Percentiles rank a stretch among this genome's conserved stretches.
Evolutionary conservation across 2,329 filamentous ascomycete genomes (phyloP).

Genomic region (Paecilomyces variotii): DNA sequence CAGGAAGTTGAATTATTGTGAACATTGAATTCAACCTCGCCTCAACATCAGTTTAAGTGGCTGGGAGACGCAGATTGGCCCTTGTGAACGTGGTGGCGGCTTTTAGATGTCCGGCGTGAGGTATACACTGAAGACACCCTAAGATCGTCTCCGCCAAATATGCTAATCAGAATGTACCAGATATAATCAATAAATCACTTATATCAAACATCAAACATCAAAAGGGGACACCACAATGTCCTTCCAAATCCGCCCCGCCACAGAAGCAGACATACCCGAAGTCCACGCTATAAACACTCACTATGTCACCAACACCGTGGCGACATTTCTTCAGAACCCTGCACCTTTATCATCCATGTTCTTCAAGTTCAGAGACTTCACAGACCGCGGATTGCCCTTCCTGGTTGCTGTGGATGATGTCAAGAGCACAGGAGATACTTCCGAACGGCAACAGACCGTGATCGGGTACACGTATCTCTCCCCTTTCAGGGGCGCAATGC

Average conservation of each 20-base stretch:
- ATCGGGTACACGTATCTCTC: conserved; percentile 29
- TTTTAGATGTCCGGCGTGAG: no score
- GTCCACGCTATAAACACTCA: conserved; percentile 27
- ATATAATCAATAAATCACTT: not conserved
- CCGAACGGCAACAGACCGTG: conserved; percentile 8
- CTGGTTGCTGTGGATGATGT: conserved; percentile 24
- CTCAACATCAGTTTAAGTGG: no score
- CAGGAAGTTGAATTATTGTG: not conserved
- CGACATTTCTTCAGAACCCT: conserved; percentile 25
- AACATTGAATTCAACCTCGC: not conserved
- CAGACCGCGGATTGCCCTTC: conserved; percentile 24
- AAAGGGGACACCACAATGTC: not conserved
- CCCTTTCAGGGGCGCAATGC: conserved; percentile 26
- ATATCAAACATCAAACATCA: not conserved
- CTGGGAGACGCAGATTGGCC: no score
- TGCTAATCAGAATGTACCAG: not conserved
- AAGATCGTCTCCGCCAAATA: not conserved
- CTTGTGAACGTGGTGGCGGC: no score
- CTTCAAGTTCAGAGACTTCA: conserved; percentile 19
- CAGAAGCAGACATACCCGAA: conserved; percentile 23
- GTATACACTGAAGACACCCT: no score
- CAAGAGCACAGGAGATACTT: conserved; percentile 1
- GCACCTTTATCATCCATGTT: conserved; percentile 19
- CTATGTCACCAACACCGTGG: conserved; percentile 31
- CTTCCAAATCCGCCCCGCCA: conserved; percentile 22